Evolutionary conservation across 208 protist species (phyloP), one percentile per base, ranked within the genome.

Genomic region (Angomonas ambiguus): DNA sequence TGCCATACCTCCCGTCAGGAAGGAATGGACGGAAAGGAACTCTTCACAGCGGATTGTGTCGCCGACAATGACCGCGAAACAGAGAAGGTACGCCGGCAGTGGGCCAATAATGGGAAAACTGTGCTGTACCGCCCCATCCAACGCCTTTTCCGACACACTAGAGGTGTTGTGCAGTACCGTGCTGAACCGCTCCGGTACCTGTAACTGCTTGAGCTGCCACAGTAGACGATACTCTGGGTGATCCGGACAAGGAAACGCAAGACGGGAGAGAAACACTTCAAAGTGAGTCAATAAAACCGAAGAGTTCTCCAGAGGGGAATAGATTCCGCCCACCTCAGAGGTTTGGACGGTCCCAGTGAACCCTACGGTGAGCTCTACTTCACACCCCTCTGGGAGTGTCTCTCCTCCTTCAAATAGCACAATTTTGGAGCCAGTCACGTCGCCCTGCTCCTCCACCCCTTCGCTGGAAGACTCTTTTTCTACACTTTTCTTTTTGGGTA

Each of bases 161-260:
- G 62, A 61, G 1, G 70, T 69, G 65, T 86, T 88, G 16, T 72
- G 82, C 34, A 85, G 41, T 6, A 87, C 66, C 0, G 71, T 64
- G 18, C 1, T 48, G 65, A 82, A 91, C 13, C 25, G 33, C 30
- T 60, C 49, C 0, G 83, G 83, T 2, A 93, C 65, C 62, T 83
- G 78, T 1, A 90, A 35, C 2, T 60, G 77, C 72, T 80, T 68
- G 41, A 90, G 62, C 30, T 79, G 67, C 82, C 83, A 91, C 1
- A 74, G 64, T 0, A 91, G 53, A 45, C 87, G 80, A 61, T 90
- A 89, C 59, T 75, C 65, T 42, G 89, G 80, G 56, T 91, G 68
- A 63, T 95, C 89, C 1, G 86, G 82, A 62, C 82, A 92, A 4
- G 89, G 89, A 51, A 95, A 95, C 42, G 89, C 89, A 20, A 75